Base-by-base conservation (phyloP, 129 eudicot genomes). In the Glebionis coronaria region DNA sequence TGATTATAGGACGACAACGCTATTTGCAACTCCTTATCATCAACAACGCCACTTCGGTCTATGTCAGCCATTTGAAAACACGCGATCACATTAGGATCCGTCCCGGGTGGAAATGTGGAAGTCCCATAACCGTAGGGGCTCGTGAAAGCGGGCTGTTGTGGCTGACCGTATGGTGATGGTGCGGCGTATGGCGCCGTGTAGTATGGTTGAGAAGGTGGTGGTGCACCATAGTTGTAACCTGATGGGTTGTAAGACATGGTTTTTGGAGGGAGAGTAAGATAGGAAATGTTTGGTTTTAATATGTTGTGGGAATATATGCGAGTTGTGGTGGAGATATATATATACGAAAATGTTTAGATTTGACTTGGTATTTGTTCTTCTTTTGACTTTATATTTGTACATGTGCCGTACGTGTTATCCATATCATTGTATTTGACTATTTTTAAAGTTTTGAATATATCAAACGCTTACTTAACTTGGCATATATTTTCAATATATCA, bases 1-100 rank as follows among this genome's bases (percentile, higher is more conserved):
- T 90, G 89, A 47, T 84, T 80, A 27, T 80, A 87, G 4, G 87
- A 68, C 12, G 95, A 84, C 58, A 90, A 71, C 2, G 87, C 87
- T 19, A 69, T 67, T 69, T 90, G 95, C 52, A 90, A 67, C 80
- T 86, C 95, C 73, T 67, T 82, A 70, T 90, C 97, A 46, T 90
- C 97, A 15, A 90, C 80, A 23, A 80, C 73, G n/a, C 97, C 97
- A 45, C 91, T 90, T 28, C 85, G 76, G 51, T 90, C 95, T 61
- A 46, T 74, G 71, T 90, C 95, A 13, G 89, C 95, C 74, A 76
- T 11, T 79, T 82, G 91, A 47, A 90, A 90, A 65, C 88, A 82
- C 0, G 91, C 83, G 0, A 90, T 73, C 64, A 90, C 79, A 58
- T 67, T 86, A 40, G 97, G 95, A 58, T 90, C 95, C 3, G 97